phyloP scores from a whole-genome alignment of 1,284 basidiomycete genomes.

The Naganishia cerealis region DNA sequence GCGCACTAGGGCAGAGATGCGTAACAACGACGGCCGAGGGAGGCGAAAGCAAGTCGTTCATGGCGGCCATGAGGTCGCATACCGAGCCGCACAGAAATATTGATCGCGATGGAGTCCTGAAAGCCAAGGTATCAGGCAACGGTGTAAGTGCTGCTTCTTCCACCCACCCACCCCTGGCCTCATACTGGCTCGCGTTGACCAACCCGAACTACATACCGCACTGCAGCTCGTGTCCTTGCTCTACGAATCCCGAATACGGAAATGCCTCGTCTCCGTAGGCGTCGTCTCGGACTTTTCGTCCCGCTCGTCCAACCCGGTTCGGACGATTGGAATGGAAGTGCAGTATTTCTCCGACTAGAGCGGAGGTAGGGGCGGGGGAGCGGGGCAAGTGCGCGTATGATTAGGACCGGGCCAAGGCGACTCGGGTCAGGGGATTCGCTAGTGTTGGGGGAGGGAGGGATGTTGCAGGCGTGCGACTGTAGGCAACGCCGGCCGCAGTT shows the following conservation, averaged over 20 bases:
- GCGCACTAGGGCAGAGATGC: neutral
- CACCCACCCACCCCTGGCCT: neutral
- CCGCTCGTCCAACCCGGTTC: conserved; percentile 71
- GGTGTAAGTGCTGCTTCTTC: conserved; percentile 62
- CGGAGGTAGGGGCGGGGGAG: neutral
- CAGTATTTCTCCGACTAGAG: conserved; percentile 68
- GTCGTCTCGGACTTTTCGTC: conserved; percentile 84
- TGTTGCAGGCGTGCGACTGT: no score
- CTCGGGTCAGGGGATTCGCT: no score
- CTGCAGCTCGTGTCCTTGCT: conserved; percentile 78
- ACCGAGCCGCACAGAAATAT: conserved; percentile 3
- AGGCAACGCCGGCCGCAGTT: no score
- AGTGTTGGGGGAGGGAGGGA: no score
- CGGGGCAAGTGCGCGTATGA: neutral
- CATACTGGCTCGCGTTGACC: no score
- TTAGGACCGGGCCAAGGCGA: neutral
- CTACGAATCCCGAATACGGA: conserved; percentile 89
- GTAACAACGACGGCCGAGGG: neutral
- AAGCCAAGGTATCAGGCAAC: conserved; percentile 82
- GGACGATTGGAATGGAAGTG: conserved; percentile 81
- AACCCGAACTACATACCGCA: neutral
- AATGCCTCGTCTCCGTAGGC: conserved; percentile 84
- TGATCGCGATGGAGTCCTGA: conserved; percentile 70
- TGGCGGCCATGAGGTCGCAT: conserved; percentile 27
- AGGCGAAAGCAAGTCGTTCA: conserved; percentile 11